Percentiles rank a stretch among this genome's conserved stretches.
phyloP scores from a whole-genome alignment of 495 filamentous ascomycete genomes.

The Penicillium taxi region DNA sequence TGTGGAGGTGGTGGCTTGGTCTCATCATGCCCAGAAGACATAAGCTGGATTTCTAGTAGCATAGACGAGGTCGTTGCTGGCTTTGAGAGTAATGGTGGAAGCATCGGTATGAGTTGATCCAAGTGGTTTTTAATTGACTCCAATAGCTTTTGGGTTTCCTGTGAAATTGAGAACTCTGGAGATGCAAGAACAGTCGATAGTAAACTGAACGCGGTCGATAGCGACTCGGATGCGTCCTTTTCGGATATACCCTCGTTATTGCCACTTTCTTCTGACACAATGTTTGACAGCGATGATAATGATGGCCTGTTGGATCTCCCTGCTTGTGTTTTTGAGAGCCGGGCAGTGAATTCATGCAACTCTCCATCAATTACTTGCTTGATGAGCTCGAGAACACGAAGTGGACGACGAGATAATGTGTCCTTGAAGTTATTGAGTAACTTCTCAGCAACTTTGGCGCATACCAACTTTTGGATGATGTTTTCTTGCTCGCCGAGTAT shows the following conservation, averaged over 20 bases:
- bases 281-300: constrained; percentile 32
- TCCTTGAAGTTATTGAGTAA: constrained; percentile 61
- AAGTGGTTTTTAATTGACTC: constrained; percentile 43
- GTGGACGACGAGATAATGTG: constrained; percentile 55
- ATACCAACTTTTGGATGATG: constrained; percentile 43
- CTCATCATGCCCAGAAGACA: constrained; percentile 44
- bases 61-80: constrained; percentile 47
- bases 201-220: constrained; percentile 55
- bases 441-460: constrained; percentile 57
- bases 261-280: constrained; percentile 17
- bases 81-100: constrained; percentile 30
- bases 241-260: constrained; percentile 15
- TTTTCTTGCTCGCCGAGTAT: constrained; percentile 28
- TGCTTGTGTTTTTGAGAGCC: constrained; percentile 2
- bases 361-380: constrained; percentile 47
- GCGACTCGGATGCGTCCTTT: constrained; percentile 43
- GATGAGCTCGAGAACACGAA: constrained; percentile 55
- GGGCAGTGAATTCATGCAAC: constrained; percentile 11
- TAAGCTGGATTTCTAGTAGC: constrained; percentile 49
- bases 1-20: constrained; percentile 32
- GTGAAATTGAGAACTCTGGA: constrained; percentile 48
- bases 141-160: constrained; percentile 38
- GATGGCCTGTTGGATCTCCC: constrained; percentile 21
- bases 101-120: constrained; percentile 35
- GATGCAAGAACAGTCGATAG: constrained; percentile 59